Base-by-base conservation (phyloP, 2,329 filamentous ascomycete genomes). In the Penicillium sp. region DNA sequence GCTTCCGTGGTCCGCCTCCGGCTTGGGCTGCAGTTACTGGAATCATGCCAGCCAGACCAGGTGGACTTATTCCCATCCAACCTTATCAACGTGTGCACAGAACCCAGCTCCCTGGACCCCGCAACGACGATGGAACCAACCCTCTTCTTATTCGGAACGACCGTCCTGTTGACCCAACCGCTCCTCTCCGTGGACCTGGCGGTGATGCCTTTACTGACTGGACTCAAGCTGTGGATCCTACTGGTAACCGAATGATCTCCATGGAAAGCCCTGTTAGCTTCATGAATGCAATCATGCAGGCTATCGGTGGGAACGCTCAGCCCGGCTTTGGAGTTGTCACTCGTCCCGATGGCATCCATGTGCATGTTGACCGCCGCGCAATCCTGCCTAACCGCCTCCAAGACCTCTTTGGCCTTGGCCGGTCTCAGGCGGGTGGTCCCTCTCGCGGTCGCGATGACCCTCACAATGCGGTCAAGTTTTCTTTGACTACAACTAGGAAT, bases 51-150 rank as follows among this genome's bases (percentile, higher is more conserved):
- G 78, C 81, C 56, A 75, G 78, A 48, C 59, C 64, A 24, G 48
- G 54, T 46, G 68, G 63, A 29, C 65, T 66, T 26, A 59, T 69
- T 42, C 64, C 66, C 10, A 69, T 70, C 18, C 69, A 69, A 31
- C 65, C 67, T 13, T 74, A 74, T 50, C 57, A 50, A 8, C 69
- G 73, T 44, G 64, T 73, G 27, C 72, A 74, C 49, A 66, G 73
- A 37, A 66, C 60, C 28, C 65, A 71, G 40, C 58, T 67, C 11
- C 73, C 78, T 26, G 71, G 31, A 6, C 31, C 79, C 42, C 76
- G 79, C 23, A 77, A 79, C 27, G 89, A 95, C 54, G 90, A 96
- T 63, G 89, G 89, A 3, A 77, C 83, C 18, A 96, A 97, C 62
- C 91, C 91, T 35, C 76, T 97, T 10, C 80, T 97, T 44, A 85